Evolutionary conservation across 352 stramenopile species (phyloP).

Genomic region (Saprolegnia diclina): DNA sequence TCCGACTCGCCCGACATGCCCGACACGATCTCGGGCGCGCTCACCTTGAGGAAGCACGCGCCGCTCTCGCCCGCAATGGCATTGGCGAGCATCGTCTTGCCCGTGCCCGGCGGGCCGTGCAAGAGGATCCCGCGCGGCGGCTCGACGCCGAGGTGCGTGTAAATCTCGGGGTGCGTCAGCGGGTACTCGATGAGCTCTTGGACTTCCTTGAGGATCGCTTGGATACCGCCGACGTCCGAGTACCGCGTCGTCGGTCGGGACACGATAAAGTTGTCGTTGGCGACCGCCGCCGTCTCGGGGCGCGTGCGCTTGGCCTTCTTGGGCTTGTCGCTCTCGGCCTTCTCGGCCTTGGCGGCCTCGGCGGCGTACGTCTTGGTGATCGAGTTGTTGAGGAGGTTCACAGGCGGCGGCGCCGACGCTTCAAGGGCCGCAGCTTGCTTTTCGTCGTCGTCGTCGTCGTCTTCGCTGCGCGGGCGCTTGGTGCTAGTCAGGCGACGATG

Average conservation of each 20-base stretch:
- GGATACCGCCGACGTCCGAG: slow-evolving; percentile 85
- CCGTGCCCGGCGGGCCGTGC: slow-evolving; percentile 89
- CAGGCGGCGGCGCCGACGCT: slow-evolving; percentile 32
- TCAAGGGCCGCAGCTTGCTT: slow-evolving; percentile 45
- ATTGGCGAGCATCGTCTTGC: slow-evolving; percentile 91
- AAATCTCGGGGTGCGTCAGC: slow-evolving; percentile 90
- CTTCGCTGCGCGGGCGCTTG: slow-evolving; percentile 57
- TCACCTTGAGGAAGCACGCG: slow-evolving; percentile 83
- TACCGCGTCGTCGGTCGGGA: slow-evolving; percentile 73
- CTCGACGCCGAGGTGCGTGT: slow-evolving; percentile 88
- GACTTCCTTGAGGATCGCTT: slow-evolving; percentile 82
- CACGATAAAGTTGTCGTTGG: slow-evolving; percentile 51
- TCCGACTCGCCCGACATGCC: slow-evolving; percentile 90
- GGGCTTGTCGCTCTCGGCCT: slow-evolving; percentile 5
- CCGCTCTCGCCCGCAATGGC: slow-evolving; percentile 90
- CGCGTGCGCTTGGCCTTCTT: slow-evolving; percentile 72
- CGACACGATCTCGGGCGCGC: slow-evolving; percentile 90
- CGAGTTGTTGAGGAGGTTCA: slow-evolving; percentile 70
- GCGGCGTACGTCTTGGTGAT: slow-evolving; percentile 70
- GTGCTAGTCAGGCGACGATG: slow-evolving; percentile 24
- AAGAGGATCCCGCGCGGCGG: slow-evolving; percentile 88
- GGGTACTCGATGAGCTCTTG: slow-evolving; percentile 94
- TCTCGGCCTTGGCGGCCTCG: slow-evolving; percentile 16
- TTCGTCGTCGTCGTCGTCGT: slow-evolving; percentile 64
- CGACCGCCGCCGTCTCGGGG: slow-evolving; percentile 8